These are phyloP conservation scores for Chrysosporium queenslandicum DNA, from an alignment of 2,329 filamentous ascomycete species.

Conservation along the genomic window DNA sequence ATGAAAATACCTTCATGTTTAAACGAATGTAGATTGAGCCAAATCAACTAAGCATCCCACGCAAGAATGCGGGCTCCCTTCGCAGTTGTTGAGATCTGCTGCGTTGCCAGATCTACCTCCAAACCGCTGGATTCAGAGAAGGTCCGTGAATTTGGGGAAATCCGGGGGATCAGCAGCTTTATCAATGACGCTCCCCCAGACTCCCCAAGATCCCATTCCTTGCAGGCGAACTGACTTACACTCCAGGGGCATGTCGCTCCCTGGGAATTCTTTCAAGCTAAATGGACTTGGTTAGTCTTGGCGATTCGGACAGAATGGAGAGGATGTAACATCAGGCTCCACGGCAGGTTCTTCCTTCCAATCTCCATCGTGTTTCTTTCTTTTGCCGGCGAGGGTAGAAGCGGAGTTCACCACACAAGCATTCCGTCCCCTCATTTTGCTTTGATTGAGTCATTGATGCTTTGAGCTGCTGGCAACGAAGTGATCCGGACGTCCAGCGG, in stretches of 20 bases:
- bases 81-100: conserved; percentile 2
- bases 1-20: conserved; percentile 13
- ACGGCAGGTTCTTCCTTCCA: conserved; percentile 3
- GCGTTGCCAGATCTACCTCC: conserved; percentile 6
- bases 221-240: neutral
- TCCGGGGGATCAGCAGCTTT: conserved; percentile 9
- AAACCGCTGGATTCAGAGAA: conserved; percentile 7
- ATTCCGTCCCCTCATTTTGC: neutral
- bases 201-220: neutral
- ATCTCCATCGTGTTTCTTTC: neutral
- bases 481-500: too few relatives aligned
- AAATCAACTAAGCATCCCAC: conserved; percentile 7
- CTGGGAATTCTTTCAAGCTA: neutral
- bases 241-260: neutral
- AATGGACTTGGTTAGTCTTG: conserved; percentile 4
- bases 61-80: conserved; percentile 1
- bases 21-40: conserved; percentile 3
- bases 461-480: neutral
- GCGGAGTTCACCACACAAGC: neutral
- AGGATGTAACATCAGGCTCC: conserved; percentile 11
- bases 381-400: neutral
- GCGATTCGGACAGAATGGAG: conserved; percentile 1
- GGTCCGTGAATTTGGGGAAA: neutral
- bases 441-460: neutral
- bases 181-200: conserved; percentile 1